phyloP scores from a whole-genome alignment of 2,329 filamentous ascomycete genomes.

The Teratosphaeria epicoccoides region DNA sequence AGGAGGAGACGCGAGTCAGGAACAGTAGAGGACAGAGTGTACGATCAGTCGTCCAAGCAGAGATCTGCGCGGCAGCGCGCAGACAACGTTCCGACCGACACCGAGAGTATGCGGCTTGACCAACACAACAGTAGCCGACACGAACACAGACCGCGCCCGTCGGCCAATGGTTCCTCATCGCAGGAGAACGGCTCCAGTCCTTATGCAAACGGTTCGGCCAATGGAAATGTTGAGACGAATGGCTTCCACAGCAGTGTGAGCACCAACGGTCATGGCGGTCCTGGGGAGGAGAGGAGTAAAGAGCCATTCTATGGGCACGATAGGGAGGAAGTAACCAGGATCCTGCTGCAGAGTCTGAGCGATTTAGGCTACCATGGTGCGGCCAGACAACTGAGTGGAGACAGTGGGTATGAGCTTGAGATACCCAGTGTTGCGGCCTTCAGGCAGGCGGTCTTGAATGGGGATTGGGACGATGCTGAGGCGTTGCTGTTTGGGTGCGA shows the following conservation, averaged over 20 bases:
- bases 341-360: conserved; percentile 80
- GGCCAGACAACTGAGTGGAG: conserved; percentile 61
- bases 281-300: not conserved
- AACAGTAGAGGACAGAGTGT: conserved; percentile 12
- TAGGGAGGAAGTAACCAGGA: conserved; percentile 82
- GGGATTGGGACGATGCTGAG: conserved; percentile 80
- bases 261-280: conserved; percentile 27
- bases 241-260: conserved; percentile 23
- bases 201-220: conserved; percentile 32
- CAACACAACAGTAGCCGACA: conserved; percentile 26
- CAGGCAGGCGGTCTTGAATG: conserved; percentile 64
- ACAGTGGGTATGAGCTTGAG: conserved; percentile 83
- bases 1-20: conserved; percentile 20
- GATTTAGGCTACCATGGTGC: conserved; percentile 79
- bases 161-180: conserved; percentile 27
- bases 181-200: conserved; percentile 21
- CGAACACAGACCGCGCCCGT: conserved; percentile 31
- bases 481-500: conserved; percentile 54
- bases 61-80: conserved; percentile 26
- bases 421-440: conserved; percentile 79
- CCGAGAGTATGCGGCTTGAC: conserved; percentile 31
- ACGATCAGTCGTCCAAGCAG: not conserved
- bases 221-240: conserved; percentile 30
- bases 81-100: conserved; percentile 14
- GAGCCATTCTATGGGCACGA: conserved; percentile 68